These are phyloP conservation scores for Epicoccum sorghinum DNA, from an alignment of 2,329 filamentous ascomycete species.

Conservation along the genomic window DNA sequence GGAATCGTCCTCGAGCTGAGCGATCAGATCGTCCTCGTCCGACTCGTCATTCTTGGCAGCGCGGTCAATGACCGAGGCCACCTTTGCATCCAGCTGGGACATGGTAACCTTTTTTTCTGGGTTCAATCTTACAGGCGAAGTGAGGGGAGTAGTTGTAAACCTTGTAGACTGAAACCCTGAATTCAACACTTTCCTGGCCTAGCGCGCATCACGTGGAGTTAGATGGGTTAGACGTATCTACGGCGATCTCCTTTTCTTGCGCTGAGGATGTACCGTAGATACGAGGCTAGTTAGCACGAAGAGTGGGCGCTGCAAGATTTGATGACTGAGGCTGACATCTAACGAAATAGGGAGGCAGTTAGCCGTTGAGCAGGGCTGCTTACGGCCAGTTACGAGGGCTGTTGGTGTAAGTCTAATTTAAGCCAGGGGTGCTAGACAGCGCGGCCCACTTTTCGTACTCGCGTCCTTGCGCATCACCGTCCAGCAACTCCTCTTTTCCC, in stretches of 20 bases:
- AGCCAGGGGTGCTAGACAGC: slow-evolving; percentile 32
- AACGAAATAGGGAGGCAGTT: slow-evolving; percentile 12
- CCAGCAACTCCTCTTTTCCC: slow-evolving; percentile 24
- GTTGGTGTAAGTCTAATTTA: slow-evolving; percentile 17
- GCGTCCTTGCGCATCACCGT: slow-evolving; percentile 37
- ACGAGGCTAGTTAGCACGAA: background rate
- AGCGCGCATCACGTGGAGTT: slow-evolving; percentile 17
- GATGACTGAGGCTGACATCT: slow-evolving; percentile 6
- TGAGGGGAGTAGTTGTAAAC: slow-evolving; percentile 21
- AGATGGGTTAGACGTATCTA: background rate
- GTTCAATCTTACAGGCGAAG: slow-evolving; percentile 19
- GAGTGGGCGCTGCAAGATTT: background rate
- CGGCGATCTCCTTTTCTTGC: background rate
- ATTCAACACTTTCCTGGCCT: slow-evolving; percentile 4
- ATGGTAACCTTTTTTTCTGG: slow-evolving; percentile 42
- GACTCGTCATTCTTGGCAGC: slow-evolving; percentile 51
- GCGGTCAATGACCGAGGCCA: slow-evolving; percentile 57
- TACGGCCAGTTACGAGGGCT: slow-evolving; percentile 17
- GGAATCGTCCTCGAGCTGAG: slow-evolving; percentile 62
- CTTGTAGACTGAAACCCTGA: slow-evolving; percentile 4
- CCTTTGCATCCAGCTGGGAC: slow-evolving; percentile 57
- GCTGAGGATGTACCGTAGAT: background rate
- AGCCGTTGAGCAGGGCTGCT: slow-evolving; percentile 14
- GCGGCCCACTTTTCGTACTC: slow-evolving; percentile 27
- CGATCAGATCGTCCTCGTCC: slow-evolving; percentile 66